Base-by-base conservation (phyloP, 2,329 filamentous ascomycete genomes). In the Sclerotinia glacialis region DNA sequence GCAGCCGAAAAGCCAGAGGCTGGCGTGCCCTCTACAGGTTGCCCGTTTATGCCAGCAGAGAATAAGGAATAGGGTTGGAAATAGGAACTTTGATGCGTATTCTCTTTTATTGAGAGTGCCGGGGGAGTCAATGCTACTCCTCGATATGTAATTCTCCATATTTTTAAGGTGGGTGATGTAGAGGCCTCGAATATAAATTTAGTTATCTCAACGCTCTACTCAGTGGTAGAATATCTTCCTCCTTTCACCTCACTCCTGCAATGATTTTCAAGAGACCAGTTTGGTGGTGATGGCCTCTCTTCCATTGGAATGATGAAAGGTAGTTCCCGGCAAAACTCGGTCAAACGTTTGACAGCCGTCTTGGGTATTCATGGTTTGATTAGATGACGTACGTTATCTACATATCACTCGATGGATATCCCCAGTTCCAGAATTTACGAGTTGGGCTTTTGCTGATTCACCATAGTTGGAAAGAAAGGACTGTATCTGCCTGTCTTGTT, bases 31-130 rank as follows among this genome's bases (percentile, higher is more conserved):
- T 44, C 31, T 52, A 31, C 44, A 14, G 23, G 18, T 12, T 67
- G 66, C 50, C 66, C 64, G 18, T 68, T 67, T 46, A n/a, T 59
- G 21, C 21, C 31, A 8, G 46, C 18, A 12, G 46, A 66, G 47
- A 62, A 66, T 58, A 47, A 18, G 18, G 63, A 59, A 50, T 65
- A 47, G 34, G 14, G 7, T 23, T 23, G n/a, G 16, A 16, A 49
- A 26, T 37, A 12, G 21, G 44, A 8, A 23, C n/a, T 18, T 21
- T 11, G n/a, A 49, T 34, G n/a, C 21, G 2, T 37, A 7, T 49
- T 26, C 5, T 49, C 14, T 26, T 56, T 28, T 26, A 9, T 60
- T 23, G 44, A 9, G 31, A 49, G 28, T 18, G n/a, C 14, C 11
- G 16, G 34, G 14, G 16, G 16, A 18, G 14, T 49, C 3, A 4